Base-by-base conservation (phyloP, 805 yeast genomes). In the Saccharomyces paradoxus region DNA sequence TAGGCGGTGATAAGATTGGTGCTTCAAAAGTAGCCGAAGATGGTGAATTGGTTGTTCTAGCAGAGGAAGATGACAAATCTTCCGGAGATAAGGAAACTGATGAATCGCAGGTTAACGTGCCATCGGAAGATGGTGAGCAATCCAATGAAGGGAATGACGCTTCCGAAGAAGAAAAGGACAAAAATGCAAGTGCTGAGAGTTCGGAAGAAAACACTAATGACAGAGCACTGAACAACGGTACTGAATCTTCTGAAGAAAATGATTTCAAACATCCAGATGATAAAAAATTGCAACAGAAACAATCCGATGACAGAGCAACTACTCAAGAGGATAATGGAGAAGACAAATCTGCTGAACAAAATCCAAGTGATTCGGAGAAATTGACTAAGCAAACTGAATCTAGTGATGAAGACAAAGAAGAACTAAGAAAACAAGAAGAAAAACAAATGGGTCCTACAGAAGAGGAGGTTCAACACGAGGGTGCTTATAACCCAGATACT, bases 401-500 rank as follows among this genome's bases (percentile, higher is more conserved):
- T 12, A 14, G 37, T 17, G 46, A 27, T 22, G 27, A 50, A 26
- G 51, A 50, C 41, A 26, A 24, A 12, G 48, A 44, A 12, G 28
- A 24, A 14, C 14, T 26, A 30, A 31, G 46, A 28, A 30, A 37
- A 10, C 44, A 37, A 22, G 51, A 48, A 4, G 29, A 48, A 48
- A 21, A 37, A 46, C 48, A 48, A 48, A 37, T 55, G 52, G 21
- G 64, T 50, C 50, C 51, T 31, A 54, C 55, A 14, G 74, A 67
- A 50, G 71, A 67, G 46, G 76, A 73, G 48, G 78, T 72, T 48
- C 72, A 73, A 22, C 75, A 71, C 58, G 73, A 77, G 57, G 87
- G 89, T 41, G 97, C 98, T 3, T 92, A 82, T 73, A 82, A 92
- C 74, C 97, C 97, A 30, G 96, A 88, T 65, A 94, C 99, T 2